Percentiles rank a stretch among this genome's conserved stretches.
phyloP scores from a whole-genome alignment of 2,329 filamentous ascomycete genomes.

The Monosporascus sp. region DNA sequence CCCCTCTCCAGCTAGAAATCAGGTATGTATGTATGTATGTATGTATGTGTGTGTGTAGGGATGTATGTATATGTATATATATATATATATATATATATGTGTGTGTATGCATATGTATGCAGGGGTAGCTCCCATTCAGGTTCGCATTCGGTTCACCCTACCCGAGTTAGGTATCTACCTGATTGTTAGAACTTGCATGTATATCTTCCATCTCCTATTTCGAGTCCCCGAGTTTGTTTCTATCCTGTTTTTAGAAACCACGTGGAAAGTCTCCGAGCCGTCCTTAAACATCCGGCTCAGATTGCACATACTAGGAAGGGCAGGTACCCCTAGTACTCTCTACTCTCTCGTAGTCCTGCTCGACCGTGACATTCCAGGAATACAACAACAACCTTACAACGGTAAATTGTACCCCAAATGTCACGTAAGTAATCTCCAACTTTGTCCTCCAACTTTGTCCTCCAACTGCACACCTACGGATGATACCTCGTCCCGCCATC shows the following conservation, averaged over 20 bases:
- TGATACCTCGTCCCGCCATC: too few species aligned
- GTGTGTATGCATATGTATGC: background rate
- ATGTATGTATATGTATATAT: too few species aligned
- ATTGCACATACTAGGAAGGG: background rate
- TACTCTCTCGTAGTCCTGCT: too few species aligned
- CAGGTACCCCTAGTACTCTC: background rate
- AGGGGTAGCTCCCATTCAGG: background rate
- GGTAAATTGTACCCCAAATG: too few species aligned
- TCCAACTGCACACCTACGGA: too few species aligned
- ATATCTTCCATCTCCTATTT: background rate
- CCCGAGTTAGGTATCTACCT: background rate
- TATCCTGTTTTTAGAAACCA: conserved; percentile 20
- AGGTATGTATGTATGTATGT: background rate
- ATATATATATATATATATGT: background rate
- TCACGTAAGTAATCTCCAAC: too few species aligned
- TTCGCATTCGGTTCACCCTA: too few species aligned
- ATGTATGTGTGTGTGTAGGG: background rate
- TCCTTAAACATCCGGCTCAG: too few species aligned
- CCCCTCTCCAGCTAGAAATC: too few species aligned
- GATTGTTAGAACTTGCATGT: background rate
- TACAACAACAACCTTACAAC: too few species aligned
- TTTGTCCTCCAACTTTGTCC: too few species aligned
- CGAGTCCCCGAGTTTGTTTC: background rate
- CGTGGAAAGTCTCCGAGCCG: conserved; percentile 8
- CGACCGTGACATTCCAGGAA: too few species aligned